Conservation (phyloP, 2,329 filamentous ascomycete genomes). For the Ascochyta pisi region DNA sequence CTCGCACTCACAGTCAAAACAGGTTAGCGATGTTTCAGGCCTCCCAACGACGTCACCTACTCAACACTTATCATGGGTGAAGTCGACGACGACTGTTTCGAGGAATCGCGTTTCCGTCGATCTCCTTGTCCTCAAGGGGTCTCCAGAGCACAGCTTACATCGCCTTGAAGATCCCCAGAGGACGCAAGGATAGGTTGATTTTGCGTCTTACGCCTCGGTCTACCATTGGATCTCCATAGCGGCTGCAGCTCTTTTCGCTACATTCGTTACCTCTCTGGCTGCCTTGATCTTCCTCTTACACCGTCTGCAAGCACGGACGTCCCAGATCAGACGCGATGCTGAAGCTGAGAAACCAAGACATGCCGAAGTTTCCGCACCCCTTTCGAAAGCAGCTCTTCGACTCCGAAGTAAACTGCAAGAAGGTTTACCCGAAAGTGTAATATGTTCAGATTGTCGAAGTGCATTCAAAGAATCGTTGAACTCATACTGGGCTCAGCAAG, state of each 20-base stretch:
- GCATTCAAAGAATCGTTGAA: slow-evolving; percentile 23
- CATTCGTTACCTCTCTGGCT: not conserved
- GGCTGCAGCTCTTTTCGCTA: not conserved
- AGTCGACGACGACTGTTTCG: not conserved
- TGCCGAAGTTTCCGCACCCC: slow-evolving; percentile 1
- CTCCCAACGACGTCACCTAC: not conserved
- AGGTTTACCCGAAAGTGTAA: slow-evolving; percentile 21
- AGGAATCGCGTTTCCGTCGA: not conserved
- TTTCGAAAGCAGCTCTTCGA: slow-evolving; percentile 16
- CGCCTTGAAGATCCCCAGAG: not conserved
- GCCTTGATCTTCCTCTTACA: slow-evolving; percentile 4
- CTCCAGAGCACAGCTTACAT: not conserved
- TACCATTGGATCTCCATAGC: not conserved
- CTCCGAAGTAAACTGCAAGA: slow-evolving; percentile 18
- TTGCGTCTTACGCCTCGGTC: not conserved
- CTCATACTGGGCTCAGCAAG: slow-evolving; percentile 44
- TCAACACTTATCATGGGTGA: not conserved
- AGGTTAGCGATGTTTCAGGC: not conserved
- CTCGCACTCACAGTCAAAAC: not conserved
- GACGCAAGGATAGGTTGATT: no score
- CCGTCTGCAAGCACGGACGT: slow-evolving; percentile 15
- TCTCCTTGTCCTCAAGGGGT: not conserved
- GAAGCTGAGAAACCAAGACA: slow-evolving; percentile 18
- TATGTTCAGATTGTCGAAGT: slow-evolving; percentile 7
- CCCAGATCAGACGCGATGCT: slow-evolving; percentile 15